Evolutionary conservation across 2,329 filamentous ascomycete species (phyloP).

Genomic region (Colletotrichum lentis): DNA sequence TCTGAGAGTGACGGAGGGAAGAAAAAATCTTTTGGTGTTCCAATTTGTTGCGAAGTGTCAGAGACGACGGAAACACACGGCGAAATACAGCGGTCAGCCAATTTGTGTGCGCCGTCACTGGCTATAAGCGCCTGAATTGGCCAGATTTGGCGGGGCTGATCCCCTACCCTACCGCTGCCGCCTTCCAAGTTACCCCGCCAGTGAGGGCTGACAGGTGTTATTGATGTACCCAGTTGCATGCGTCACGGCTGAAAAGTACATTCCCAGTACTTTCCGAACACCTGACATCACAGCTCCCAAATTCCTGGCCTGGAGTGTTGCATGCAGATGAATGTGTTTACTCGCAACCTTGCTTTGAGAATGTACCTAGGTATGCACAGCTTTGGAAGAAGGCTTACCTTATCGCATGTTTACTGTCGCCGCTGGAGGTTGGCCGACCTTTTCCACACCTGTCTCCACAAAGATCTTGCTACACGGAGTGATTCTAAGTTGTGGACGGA

Average conservation of each 20-base stretch:
- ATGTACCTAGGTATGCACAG: slow-evolving; percentile 10
- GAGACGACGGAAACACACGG: slow-evolving; percentile 23
- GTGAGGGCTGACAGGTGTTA: slow-evolving; percentile 17
- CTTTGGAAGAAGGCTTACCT: slow-evolving; percentile 13
- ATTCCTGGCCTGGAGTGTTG: slow-evolving; percentile 17
- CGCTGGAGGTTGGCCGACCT: not conserved
- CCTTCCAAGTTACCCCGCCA: slow-evolving; percentile 28
- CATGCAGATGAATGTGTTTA: slow-evolving; percentile 4
- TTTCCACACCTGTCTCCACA: not conserved
- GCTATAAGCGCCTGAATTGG: slow-evolving; percentile 39
- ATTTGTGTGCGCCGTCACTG: slow-evolving; percentile 39
- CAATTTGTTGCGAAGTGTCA: slow-evolving; percentile 23
- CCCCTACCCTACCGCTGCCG: slow-evolving; percentile 33
- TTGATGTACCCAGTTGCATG: not conserved
- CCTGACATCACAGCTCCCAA: slow-evolving; percentile 31
- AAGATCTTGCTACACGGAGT: not conserved
- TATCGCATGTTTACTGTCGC: not conserved
- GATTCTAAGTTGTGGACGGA: too few relatives aligned
- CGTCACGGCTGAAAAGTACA: not conserved
- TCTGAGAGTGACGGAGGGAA: slow-evolving; percentile 22
- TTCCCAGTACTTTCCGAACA: not conserved
- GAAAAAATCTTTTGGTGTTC: slow-evolving; percentile 30
- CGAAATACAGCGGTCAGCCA: slow-evolving; percentile 38
- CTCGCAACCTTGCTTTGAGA: slow-evolving; percentile 1
- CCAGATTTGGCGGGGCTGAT: slow-evolving; percentile 38